Percentiles rank a stretch among this genome's conserved stretches.
These are phyloP conservation scores for Rhazya stricta DNA, from an alignment of 257 asterid species.

Conservation along the genomic window DNA sequence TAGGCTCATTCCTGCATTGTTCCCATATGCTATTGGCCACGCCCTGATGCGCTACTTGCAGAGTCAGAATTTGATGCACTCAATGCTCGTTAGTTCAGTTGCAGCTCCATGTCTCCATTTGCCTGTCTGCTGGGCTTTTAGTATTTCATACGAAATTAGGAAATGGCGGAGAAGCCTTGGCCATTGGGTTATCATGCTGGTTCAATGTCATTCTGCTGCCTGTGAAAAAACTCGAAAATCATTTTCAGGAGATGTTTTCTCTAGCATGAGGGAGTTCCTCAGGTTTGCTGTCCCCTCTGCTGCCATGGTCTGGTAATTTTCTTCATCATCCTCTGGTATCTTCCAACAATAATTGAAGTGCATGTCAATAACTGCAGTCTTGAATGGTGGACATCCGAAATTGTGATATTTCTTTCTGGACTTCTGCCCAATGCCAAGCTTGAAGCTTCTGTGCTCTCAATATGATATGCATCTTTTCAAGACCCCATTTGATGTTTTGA, in stretches of 20 bases:
- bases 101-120: slow-evolving; percentile 12
- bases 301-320: slow-evolving; percentile 21
- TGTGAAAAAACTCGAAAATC: slow-evolving; percentile 15
- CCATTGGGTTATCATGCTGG: slow-evolving; percentile 17
- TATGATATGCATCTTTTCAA: slow-evolving; percentile 13
- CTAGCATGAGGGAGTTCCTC: slow-evolving; percentile 14
- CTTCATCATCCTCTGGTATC: background rate
- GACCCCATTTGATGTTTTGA: background rate
- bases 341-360: background rate
- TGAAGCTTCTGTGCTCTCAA: slow-evolving; percentile 20
- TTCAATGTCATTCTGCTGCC: slow-evolving; percentile 16
- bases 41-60: slow-evolving; percentile 11
- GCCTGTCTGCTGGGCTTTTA: slow-evolving; percentile 20
- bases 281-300: slow-evolving; percentile 24
- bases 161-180: slow-evolving; percentile 19
- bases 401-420: slow-evolving; percentile 15
- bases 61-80: slow-evolving; percentile 21
- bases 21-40: slow-evolving; percentile 17
- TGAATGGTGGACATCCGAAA: slow-evolving; percentile 24
- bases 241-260: slow-evolving; percentile 8
- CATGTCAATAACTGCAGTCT: background rate
- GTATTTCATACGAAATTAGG: slow-evolving; percentile 19
- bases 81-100: slow-evolving; percentile 21
- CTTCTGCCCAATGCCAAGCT: slow-evolving; percentile 20
- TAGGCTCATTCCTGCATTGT: slow-evolving; percentile 7